Evolutionary conservation across 2,329 filamentous ascomycete genomes (phyloP).

Genomic region (Aulographum hederae): DNA sequence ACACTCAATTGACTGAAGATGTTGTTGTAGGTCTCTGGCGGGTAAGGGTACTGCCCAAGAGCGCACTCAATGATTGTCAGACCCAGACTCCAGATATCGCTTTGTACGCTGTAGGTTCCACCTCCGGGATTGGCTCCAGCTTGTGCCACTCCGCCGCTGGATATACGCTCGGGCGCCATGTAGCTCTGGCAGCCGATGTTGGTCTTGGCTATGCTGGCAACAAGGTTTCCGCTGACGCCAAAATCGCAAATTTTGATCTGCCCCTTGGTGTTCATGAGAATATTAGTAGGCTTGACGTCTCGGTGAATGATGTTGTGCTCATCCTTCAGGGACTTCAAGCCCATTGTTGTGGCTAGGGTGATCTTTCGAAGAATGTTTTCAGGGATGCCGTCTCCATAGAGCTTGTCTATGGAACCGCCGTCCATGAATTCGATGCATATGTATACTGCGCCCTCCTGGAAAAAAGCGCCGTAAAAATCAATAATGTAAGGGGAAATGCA

Average conservation of each 20-base stretch:
- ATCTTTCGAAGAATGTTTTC: constrained; percentile 82
- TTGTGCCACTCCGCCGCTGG: constrained; percentile 62
- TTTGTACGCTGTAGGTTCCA: constrained; percentile 93
- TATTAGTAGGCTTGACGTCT: constrained; percentile 98
- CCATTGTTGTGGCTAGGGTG: constrained; percentile 74
- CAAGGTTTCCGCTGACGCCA: constrained; percentile 87
- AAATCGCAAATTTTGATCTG: constrained; percentile 99
- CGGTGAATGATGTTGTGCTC: constrained; percentile 98
- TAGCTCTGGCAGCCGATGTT: constrained; percentile 99
- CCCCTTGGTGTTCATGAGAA: constrained; percentile 72
- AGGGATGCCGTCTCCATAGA: constrained; percentile 80
- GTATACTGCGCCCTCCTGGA: constrained; percentile 96
- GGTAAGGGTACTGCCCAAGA: constrained; percentile 86
- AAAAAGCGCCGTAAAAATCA: constrained; percentile 97
- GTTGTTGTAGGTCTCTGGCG: constrained; percentile 91
- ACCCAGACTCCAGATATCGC: constrained; percentile 92
- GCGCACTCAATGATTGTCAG: constrained; percentile 93
- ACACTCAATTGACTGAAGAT: constrained; percentile 96
- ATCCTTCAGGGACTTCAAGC: constrained; percentile 83
- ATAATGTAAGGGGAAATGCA: constrained; percentile 94
- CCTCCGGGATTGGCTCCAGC: constrained; percentile 48
- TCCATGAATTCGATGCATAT: constrained; percentile 99
- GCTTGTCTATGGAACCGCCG: constrained; percentile 89
- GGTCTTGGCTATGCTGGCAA: constrained; percentile 93
- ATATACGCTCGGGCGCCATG: constrained; percentile 95